A percentile compares a stretch with the other conserved stretches of the same genome.
Evolutionary conservation across 129 eudicot species (phyloP).

Genomic region (Tanacetum coccineum): DNA sequence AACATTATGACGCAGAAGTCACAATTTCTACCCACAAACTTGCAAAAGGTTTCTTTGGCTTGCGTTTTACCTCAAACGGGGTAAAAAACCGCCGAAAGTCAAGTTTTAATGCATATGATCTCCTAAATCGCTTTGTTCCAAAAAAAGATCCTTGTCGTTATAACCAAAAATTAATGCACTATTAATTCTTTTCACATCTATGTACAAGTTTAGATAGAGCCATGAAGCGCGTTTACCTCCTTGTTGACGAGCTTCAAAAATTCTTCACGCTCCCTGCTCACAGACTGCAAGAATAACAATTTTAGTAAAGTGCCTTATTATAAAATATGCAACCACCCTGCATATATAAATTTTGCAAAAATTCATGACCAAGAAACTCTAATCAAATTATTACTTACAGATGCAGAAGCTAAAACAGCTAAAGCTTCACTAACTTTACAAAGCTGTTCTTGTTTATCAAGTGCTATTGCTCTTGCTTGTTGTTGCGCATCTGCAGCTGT

Average conservation of each 20-base stretch:
- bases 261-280: constrained; percentile 93
- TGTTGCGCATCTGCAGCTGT: constrained; percentile 66
- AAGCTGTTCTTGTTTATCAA: constrained; percentile 88
- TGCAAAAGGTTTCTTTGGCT: neutral
- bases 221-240: constrained; percentile 49
- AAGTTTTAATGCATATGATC: neutral
- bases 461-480: constrained; percentile 52
- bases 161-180: neutral
- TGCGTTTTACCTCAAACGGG: neutral
- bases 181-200: neutral
- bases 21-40: neutral
- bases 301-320: constrained; percentile 8
- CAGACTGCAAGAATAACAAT: constrained; percentile 62
- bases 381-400: no score
- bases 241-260: constrained; percentile 85
- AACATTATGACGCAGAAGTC: neutral
- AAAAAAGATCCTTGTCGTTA: no score
- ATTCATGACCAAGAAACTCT: no score
- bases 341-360: constrained; percentile 6
- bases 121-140: neutral
- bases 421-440: no score
- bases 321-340: constrained; percentile 7
- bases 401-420: no score
- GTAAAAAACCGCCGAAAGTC: neutral
- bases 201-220: neutral